These are phyloP conservation scores for Xylaria sp. DNA, from an alignment of 2,329 filamentous ascomycete species.

Conservation along the genomic window DNA sequence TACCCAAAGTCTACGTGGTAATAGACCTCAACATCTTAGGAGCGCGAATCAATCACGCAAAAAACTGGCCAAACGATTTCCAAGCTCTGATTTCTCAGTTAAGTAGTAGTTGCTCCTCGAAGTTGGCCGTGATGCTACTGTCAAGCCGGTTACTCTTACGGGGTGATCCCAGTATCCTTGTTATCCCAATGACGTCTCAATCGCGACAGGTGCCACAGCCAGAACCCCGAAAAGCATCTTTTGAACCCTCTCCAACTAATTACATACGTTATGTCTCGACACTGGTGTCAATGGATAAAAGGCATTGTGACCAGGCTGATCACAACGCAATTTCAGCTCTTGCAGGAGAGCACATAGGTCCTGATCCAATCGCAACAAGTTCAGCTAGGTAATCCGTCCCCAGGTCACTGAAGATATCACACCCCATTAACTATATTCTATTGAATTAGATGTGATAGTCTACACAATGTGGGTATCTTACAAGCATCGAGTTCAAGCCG, in stretches of 20 bases:
- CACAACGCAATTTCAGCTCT: neutral
- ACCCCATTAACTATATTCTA: neutral
- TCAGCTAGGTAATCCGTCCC: conserved; percentile 10
- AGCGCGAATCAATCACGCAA: neutral
- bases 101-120: conserved; percentile 5
- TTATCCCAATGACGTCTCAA: neutral
- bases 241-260: neutral
- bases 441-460: neutral
- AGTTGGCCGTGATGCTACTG: conserved; percentile 19
- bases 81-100: conserved; percentile 16
- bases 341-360: neutral
- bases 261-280: conserved; percentile 10
- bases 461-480: neutral
- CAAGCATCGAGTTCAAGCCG: neutral
- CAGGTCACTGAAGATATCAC: neutral
- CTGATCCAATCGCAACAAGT: neutral
- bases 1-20: conserved; percentile 16
- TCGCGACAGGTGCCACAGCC: neutral
- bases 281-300: neutral
- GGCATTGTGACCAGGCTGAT: neutral
- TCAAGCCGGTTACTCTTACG: conserved; percentile 11
- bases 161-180: neutral
- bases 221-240: neutral
- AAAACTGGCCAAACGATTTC: conserved; percentile 20
- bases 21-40: conserved; percentile 5